Base-by-base conservation (phyloP, 768 basidiomycete genomes). In the Macrolepiota fuliginosa region DNA sequence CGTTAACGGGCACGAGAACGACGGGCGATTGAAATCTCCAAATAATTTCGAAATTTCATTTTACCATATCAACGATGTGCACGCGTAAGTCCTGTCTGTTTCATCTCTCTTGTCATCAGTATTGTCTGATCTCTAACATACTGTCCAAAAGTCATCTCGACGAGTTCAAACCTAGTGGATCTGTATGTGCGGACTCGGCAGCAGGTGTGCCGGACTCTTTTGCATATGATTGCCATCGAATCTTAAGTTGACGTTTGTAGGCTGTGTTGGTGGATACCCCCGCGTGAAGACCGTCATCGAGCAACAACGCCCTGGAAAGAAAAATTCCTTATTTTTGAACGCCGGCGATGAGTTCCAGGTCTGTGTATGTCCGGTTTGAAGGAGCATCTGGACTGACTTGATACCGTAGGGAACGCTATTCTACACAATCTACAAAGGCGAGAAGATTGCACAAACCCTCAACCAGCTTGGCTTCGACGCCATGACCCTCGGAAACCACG, bases 291-390 rank as follows among this genome's bases (percentile, higher is more conserved):
- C 72, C 24, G 70, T 73, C 29, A 68, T 80, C 51, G 71, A 77
- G 35, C 65, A 68, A 50, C 66, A 71, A 2, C 66, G 79, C 32
- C 67, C 66, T 5, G 66, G 62, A 10, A 72, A 71, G 29, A 65
- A 71, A 24, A 74, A 81, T 66, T 75, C 73, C 7, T 62, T 82
- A 3, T 73, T 81, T 61, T 64, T 81, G 51, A 78, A 81, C 65
- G 74, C 76, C 50, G 81, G 81, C 4, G 80, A 82, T 63, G 80
- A 82, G 65, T 81, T 80, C 65, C 80, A 79, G 69, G 77, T 71
- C 51, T 22, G 60, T 27, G 35, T 29, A 19, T 12, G 12, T 4
- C 9, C 46, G 10, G n/a, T 54, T 32, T 22, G 47, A n/a, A 19
- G 13, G 10, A 9, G 35, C n/a, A 42, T 7, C n/a, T 11, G 32